These are phyloP conservation scores for Phytophthora palmivora DNA, from an alignment of 352 stramenopile species.

Conservation along the genomic window DNA sequence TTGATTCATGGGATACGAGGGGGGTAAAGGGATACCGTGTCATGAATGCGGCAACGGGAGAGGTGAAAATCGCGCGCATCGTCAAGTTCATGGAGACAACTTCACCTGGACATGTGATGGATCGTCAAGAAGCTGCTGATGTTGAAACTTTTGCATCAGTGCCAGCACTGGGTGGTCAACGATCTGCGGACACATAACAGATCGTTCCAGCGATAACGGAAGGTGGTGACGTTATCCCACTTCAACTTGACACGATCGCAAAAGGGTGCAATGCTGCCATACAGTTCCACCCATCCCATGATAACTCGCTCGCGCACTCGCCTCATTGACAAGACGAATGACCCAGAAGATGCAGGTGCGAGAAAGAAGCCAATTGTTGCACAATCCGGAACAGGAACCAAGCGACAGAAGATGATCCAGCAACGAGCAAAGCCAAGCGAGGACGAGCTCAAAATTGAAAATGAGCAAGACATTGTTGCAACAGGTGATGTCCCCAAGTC, in stretches of 20 bases:
- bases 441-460: not conserved
- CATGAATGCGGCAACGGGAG: too few species aligned
- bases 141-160: not conserved
- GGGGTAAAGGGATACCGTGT: too few species aligned
- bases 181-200: too few species aligned
- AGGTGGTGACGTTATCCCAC: constrained; percentile 5
- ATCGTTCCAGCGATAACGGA: not conserved
- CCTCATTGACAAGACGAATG: too few species aligned
- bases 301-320: too few species aligned
- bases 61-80: too few species aligned
- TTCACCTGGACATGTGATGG: not conserved
- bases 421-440: not conserved
- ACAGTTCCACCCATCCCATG: not conserved
- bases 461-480: not conserved
- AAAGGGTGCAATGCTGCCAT: not conserved
- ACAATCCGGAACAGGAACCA: constrained; percentile 2
- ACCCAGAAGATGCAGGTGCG: too few species aligned
- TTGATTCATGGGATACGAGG: too few species aligned
- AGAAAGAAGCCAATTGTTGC: too few species aligned
- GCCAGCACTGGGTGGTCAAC: too few species aligned
- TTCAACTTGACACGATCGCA: constrained; percentile 8
- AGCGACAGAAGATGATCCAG: constrained; percentile 7
- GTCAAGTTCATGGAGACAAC: too few species aligned
- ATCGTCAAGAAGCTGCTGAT: not conserved
- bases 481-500: not conserved